Conservation (phyloP, 208 protist species). For the Porcisia deanei region DNA sequence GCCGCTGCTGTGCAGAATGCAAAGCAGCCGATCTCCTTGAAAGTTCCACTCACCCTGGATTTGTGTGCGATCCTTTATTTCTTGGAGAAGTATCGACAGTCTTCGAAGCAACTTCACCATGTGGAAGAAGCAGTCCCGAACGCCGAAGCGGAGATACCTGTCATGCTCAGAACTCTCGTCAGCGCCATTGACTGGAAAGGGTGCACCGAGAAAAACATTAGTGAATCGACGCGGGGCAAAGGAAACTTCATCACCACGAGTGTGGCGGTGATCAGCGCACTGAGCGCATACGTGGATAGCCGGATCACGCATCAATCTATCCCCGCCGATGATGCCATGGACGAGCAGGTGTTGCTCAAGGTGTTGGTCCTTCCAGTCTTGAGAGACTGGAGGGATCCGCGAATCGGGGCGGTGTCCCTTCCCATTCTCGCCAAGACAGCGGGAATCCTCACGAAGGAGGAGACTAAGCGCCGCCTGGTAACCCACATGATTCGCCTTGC, state of each 20-base stretch:
- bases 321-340: not conserved
- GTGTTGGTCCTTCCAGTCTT: conserved; percentile 12
- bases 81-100: not conserved
- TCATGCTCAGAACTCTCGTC: conserved; percentile 2
- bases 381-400: too few species aligned
- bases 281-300: conserved; percentile 1
- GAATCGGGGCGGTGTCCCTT: not conserved
- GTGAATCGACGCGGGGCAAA: conserved; percentile 3
- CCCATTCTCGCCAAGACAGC: not conserved
- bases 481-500: conserved; percentile 1
- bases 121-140: not conserved
- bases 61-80: conserved; percentile 17
- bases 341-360: conserved; percentile 19
- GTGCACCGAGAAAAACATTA: not conserved
- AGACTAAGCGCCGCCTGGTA: not conserved
- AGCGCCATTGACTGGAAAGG: conserved; percentile 23
- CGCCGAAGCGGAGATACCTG: not conserved
- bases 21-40: not conserved
- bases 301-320: conserved; percentile 2
- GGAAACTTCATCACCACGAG: not conserved
- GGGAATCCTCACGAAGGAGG: not conserved
- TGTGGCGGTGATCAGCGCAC: not conserved
- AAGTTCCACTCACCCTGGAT: conserved; percentile 8
- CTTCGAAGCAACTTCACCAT: too few species aligned
- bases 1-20: not conserved